Evolutionary conservation across 257 asterid species (phyloP).

Genomic region (Euphrasia confusa): DNA sequence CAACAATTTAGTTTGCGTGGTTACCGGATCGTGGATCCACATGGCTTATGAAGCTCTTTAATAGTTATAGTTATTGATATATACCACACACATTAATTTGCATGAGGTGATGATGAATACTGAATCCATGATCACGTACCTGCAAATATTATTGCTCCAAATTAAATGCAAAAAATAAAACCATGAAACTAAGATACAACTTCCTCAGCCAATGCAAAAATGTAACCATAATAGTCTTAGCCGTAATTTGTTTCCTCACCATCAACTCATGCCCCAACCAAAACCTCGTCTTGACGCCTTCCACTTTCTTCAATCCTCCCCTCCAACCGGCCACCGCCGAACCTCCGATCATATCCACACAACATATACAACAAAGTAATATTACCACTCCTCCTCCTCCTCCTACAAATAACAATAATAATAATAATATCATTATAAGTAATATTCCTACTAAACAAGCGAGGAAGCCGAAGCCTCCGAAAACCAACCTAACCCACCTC

Average conservation of each 20-base stretch:
- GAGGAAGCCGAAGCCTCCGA: too few relatives aligned
- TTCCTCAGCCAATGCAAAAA: not conserved
- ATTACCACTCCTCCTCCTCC: not conserved
- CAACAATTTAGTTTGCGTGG: too few relatives aligned
- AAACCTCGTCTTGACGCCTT: not conserved
- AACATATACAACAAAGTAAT: too few relatives aligned
- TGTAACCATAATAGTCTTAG: not conserved
- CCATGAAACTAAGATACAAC: not conserved
- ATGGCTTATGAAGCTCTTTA: too few relatives aligned
- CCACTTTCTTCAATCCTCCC: not conserved
- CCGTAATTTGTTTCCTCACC: not conserved
- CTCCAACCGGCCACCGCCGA: not conserved
- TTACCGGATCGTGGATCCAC: too few relatives aligned
- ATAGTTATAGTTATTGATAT: too few relatives aligned
- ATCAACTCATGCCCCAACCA: not conserved
- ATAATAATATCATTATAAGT: too few relatives aligned
- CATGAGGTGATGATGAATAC: too few relatives aligned
- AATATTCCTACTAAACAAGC: not conserved
- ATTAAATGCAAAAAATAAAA: not conserved
- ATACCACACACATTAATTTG: too few relatives aligned
- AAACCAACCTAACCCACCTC: constrained; percentile 40
- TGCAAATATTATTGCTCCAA: too few relatives aligned
- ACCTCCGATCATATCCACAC: too few relatives aligned
- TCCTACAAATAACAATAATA: too few relatives aligned
- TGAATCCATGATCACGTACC: not conserved